Conservation (phyloP, 1,284 basidiomycete genomes). For the Apiotrichum gamsii region DNA sequence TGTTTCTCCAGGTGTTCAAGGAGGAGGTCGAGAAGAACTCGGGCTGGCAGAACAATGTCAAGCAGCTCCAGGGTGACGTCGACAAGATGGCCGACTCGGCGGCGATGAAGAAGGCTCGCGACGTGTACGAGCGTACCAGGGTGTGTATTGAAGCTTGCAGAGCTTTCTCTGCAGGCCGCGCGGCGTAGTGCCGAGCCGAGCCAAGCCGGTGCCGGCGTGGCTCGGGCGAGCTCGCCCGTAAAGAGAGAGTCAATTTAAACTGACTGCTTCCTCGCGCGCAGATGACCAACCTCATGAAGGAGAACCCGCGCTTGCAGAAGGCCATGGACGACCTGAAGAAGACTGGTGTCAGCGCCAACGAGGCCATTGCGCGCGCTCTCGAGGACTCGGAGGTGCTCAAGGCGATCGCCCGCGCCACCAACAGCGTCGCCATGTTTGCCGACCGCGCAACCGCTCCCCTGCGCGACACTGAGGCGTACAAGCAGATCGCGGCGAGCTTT, state of each 20-base stretch:
- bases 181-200: no score
- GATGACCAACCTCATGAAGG: slow-evolving; percentile 90
- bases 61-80: slow-evolving; percentile 94
- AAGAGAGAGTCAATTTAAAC: neutral
- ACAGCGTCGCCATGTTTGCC: slow-evolving; percentile 65
- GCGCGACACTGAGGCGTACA: slow-evolving; percentile 91
- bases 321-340: slow-evolving; percentile 87
- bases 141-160: slow-evolving; percentile 53
- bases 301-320: slow-evolving; percentile 84
- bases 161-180: no score
- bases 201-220: neutral
- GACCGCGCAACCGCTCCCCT: slow-evolving; percentile 84
- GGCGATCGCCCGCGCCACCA: slow-evolving; percentile 68
- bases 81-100: slow-evolving; percentile 95
- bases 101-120: slow-evolving; percentile 85
- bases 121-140: slow-evolving; percentile 87
- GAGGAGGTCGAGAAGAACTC: slow-evolving; percentile 91
- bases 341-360: slow-evolving; percentile 83
- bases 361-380: slow-evolving; percentile 85
- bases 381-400: slow-evolving; percentile 85
- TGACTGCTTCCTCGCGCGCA: no score
- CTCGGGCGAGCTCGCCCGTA: neutral
- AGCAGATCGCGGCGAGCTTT: slow-evolving; percentile 78
- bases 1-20: slow-evolving; percentile 86
- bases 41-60: slow-evolving; percentile 92